Base-by-base conservation (phyloP, 139 green algal genomes). In the Closterium sp. region DNA sequence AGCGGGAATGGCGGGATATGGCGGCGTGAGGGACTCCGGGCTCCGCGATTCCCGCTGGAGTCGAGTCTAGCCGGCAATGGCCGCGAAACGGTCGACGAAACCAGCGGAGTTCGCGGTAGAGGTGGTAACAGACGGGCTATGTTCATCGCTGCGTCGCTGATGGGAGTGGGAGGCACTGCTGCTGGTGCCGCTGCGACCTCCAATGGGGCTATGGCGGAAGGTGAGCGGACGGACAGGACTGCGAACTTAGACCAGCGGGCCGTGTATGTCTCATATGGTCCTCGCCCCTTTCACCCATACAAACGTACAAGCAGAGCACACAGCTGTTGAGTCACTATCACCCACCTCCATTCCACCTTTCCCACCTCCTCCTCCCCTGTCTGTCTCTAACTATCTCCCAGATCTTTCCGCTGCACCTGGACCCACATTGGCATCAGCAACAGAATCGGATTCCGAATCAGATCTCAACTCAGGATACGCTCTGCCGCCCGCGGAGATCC, bases 401-500 rank as follows among this genome's bases (percentile, higher is more conserved):
- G 55, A 76, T 76, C 55, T 76, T 28, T 28, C 55, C 16, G 55
- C 55, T 76, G 23, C 55, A 28, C 2, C 55, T 76, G 55, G 55
- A 28, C 55, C 55, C 55, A 76, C 55, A 2, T 76, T 76, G 55
- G 55, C 55, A 19, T 76, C 55, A 7, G 55, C 55, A 76, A 76
- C 55, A 25, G 55, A 76, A 76, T 76, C 55, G 0, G 55, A 76
- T 19, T 76, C 55, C 23, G 55, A 76, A 76, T 76, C 55, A 28
- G 55, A 76, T 76, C 55, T 76, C 16, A 76, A 76, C 83, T 86
- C 35, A 12, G 89, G 92, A 21, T 99, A 99, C 95, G 94, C 93
- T 33, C 33, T 97, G 89, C 98, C 98, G 0, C 96, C 97, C 0
- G 87, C 94, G 9, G 96, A 98, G 88, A 98, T 99, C n/a, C 36